Percentiles rank a stretch among this genome's conserved stretches.
Conservation (phyloP, 1,284 basidiomycete species). For the Tilletia horrida region DNA sequence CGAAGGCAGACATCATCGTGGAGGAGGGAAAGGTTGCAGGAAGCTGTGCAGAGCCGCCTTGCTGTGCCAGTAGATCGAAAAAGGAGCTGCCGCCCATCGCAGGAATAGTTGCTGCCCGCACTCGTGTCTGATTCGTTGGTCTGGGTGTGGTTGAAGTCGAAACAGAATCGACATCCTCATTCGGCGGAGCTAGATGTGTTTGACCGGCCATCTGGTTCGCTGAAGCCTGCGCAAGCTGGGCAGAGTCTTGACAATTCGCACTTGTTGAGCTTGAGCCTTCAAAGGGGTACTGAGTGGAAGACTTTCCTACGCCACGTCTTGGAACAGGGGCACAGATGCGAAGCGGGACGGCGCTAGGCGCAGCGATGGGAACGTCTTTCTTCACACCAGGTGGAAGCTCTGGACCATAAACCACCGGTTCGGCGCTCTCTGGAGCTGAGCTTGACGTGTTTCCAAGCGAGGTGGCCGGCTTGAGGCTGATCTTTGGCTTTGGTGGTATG, state of each 20-base stretch:
- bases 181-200: not conserved
- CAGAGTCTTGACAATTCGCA: no score
- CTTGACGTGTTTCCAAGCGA: not conserved
- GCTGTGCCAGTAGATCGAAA: not conserved
- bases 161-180: not conserved
- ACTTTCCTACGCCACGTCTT: not conserved
- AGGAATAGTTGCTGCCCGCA: not conserved
- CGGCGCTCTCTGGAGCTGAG: not conserved
- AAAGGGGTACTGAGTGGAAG: not conserved
- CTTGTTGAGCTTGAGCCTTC: no score
- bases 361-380: constrained; percentile 15
- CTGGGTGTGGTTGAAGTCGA: constrained; percentile 5
- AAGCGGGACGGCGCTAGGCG: constrained; percentile 1
- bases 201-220: no score
- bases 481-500: constrained; percentile 11
- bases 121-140: not conserved
- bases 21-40: no score
- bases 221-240: not conserved
- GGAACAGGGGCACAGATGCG: constrained; percentile 13
- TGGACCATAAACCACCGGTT: not conserved
- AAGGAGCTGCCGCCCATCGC: not conserved
- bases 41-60: not conserved
- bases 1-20: no score
- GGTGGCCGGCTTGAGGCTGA: not conserved
- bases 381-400: constrained; percentile 13